Evolutionary conservation across 225 moss, liverwort and hornwort species (phyloP).

Genomic region (Polytrichum formosum): DNA sequence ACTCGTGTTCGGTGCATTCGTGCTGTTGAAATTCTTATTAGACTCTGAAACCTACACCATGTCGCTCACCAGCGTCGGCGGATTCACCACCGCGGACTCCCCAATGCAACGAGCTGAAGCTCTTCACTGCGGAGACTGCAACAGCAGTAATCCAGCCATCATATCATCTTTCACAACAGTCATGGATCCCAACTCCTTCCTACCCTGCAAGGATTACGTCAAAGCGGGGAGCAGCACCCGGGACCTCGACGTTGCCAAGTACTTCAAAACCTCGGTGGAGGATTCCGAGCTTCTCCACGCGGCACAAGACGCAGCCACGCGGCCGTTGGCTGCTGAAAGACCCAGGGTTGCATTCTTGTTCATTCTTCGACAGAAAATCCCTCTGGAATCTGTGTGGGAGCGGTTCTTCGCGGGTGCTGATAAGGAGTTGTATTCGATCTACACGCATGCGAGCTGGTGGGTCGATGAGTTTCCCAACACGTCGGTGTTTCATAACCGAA

Average conservation of each 20-base stretch:
- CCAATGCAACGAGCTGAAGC: not conserved
- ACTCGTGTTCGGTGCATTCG: conserved; percentile 5
- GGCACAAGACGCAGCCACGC: conserved; percentile 33
- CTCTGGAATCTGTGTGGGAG: conserved; percentile 29
- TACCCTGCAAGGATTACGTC: conserved; percentile 33
- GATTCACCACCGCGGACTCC: not conserved
- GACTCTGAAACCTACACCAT: conserved; percentile 21
- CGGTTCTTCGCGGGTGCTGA: conserved; percentile 33
- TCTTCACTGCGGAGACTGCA: too few species aligned
- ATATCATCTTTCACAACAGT: not conserved
- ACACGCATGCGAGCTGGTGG: conserved; percentile 36
- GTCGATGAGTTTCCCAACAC: conserved; percentile 3
- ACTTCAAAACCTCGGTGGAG: conserved; percentile 21
- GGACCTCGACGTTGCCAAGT: conserved; percentile 26
- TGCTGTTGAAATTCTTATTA: conserved; percentile 21
- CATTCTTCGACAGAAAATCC: conserved; percentile 15
- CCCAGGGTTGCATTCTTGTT: conserved; percentile 40
- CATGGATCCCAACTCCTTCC: conserved; percentile 20
- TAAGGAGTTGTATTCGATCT: conserved; percentile 22
- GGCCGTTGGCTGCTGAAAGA: conserved; percentile 12
- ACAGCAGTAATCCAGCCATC: too few species aligned
- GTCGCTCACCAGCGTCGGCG: not conserved
- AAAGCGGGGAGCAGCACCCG: conserved; percentile 29
- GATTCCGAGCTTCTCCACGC: conserved; percentile 53
- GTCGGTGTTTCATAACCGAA: conserved; percentile 20